A percentile compares a stretch with the other conserved stretches of the same genome.
Conservation (phyloP, 305 asterid species). For the Solanum hybrid region DNA sequence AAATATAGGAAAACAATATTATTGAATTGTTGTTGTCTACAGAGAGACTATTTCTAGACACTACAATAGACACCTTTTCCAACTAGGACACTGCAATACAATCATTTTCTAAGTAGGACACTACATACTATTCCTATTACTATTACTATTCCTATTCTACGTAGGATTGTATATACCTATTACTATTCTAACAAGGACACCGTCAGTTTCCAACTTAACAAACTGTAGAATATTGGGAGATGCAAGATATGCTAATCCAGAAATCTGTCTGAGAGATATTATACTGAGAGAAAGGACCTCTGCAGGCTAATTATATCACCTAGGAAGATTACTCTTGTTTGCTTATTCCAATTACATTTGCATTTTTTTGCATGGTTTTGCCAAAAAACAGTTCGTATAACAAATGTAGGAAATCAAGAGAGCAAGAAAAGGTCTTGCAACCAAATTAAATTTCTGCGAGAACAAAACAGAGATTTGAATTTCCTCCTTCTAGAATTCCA, state of each 20-base stretch:
- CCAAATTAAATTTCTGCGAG: neutral
- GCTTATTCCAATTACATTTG: neutral
- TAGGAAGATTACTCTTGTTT: slow-evolving; percentile 26
- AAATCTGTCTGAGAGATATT: neutral
- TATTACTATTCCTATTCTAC: no score
- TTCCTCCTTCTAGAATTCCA: neutral
- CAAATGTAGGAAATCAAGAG: neutral
- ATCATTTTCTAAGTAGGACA: no score
- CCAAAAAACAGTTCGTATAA: neutral
- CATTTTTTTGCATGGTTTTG: neutral
- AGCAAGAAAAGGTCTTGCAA: neutral
- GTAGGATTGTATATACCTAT: no score
- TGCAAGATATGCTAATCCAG: neutral
- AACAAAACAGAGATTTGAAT: neutral
- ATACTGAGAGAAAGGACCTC: slow-evolving; percentile 40
- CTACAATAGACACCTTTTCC: no score
- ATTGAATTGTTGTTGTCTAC: no score
- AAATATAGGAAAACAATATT: no score
- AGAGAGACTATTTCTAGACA: no score
- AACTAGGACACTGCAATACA: no score
- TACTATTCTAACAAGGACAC: neutral
- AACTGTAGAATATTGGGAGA: neutral
- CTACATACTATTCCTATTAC: no score
- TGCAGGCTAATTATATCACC: slow-evolving; percentile 47
- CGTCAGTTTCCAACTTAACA: neutral